A percentile compares a stretch with the other conserved stretches of the same genome.
phyloP scores from a whole-genome alignment of 768 basidiomycete genomes.

The Termitomyces sp. region DNA sequence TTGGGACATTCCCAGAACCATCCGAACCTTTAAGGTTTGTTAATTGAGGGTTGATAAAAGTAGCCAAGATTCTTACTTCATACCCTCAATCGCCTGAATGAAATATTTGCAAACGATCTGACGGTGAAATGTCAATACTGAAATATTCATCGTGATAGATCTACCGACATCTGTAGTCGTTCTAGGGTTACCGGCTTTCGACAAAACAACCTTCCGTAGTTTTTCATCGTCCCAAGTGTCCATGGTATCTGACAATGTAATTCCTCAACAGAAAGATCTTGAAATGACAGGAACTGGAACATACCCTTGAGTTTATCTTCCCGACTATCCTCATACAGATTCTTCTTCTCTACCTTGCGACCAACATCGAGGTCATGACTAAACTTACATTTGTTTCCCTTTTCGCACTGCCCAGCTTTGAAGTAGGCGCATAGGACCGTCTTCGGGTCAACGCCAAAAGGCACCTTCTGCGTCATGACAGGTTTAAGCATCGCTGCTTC shows the following conservation, averaged over 20 bases:
- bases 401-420: constrained; percentile 91
- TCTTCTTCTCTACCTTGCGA: constrained; percentile 92
- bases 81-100: constrained; percentile 90
- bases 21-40: constrained; percentile 51
- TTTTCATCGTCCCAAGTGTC: constrained; percentile 97
- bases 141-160: not conserved
- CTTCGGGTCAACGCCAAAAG: constrained; percentile 96
- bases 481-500: constrained; percentile 81
- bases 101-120: constrained; percentile 98
- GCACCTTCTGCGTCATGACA: constrained; percentile 78
- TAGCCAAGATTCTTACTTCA: constrained; percentile 49
- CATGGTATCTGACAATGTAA: constrained; percentile 74
- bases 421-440: constrained; percentile 88
- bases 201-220: constrained; percentile 78
- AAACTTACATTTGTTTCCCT: constrained; percentile 95
- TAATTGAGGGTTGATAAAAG: not conserved
- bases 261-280: not conserved
- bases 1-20: constrained; percentile 98
- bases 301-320: constrained; percentile 75
- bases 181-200: constrained; percentile 85
- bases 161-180: constrained; percentile 81
- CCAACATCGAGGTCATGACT: constrained; percentile 89
- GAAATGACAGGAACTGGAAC: constrained; percentile 13
- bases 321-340: constrained; percentile 84
- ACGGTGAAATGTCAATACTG: not conserved